Evolutionary conservation across 805 yeast genomes (phyloP).

Genomic region (Hanseniaspora pseudoguilliermondii): DNA sequence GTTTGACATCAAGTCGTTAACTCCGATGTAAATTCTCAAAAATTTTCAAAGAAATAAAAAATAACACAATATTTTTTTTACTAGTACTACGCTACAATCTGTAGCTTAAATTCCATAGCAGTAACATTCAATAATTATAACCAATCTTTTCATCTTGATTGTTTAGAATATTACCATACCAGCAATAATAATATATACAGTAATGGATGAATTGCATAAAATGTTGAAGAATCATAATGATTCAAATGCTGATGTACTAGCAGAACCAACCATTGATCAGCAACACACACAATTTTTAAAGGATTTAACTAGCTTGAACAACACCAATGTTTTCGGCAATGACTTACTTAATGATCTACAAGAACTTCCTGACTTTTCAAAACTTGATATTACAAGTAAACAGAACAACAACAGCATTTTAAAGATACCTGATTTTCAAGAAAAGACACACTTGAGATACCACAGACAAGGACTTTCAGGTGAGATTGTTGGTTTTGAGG

Average conservation of each 20-base stretch:
- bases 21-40: too few relatives aligned
- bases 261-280: conserved; percentile 8
- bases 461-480: conserved; percentile 69
- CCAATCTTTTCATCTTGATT: too few relatives aligned
- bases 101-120: too few relatives aligned
- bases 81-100: too few relatives aligned
- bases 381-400: conserved; percentile 25
- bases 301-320: conserved; percentile 50
- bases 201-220: not conserved
- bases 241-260: not conserved
- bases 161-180: too few relatives aligned
- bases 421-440: conserved; percentile 42
- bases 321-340: conserved; percentile 41
- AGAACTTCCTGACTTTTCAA: conserved; percentile 33
- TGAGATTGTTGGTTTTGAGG: conserved; percentile 45
- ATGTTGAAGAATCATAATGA: not conserved
- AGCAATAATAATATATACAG: too few relatives aligned
- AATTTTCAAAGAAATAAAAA: too few relatives aligned
- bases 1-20: too few relatives aligned
- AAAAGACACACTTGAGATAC: conserved; percentile 54
- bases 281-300: conserved; percentile 21
- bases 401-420: conserved; percentile 1
- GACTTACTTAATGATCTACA: conserved; percentile 60
- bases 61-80: too few relatives aligned
- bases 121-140: too few relatives aligned